Evolutionary conservation across 192 early-diverging fungal species (phyloP), one percentile per base, ranked within the genome.

Genomic region (Rhizophagus clarus): DNA sequence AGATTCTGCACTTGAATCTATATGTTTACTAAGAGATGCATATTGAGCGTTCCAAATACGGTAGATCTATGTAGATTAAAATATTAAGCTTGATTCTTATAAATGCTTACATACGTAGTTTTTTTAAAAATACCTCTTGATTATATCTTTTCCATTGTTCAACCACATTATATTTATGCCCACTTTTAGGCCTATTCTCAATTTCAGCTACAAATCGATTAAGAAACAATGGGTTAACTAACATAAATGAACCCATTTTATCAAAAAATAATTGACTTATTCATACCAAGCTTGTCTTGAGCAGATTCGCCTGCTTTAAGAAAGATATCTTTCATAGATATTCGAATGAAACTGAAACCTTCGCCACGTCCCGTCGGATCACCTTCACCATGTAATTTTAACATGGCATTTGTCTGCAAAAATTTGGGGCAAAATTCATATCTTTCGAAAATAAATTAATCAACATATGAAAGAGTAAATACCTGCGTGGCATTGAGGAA

Each of bases 291-390:
- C 84, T 93, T 92, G 64, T 96, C 95, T 74, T 95, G 92, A 14
- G 92, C 90, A 37, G 91, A 92, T 82, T 96, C 96, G 26, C 95
- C 95, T 14, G 92, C 89, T 26, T 95, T 87, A 81, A 97, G 87
- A 79, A 99, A 97, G 72, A 97, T 97, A 77, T 98, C 98, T 85
- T 97, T 98, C 96, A 98, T 98, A 17, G 94, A 95, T 28, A 95
- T 94, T 34, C 97, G 91, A 79, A 99, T 95, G 84, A 97, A 99
- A 88, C 97, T 98, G 80, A 99, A 98, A 11, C 96, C 98, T 80
- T 98, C 97, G 64, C 96, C 96, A 61, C 89, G 84, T 14, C 96
- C 98, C 0, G 97, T 97, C 8, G 98, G 98, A 85, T 99, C 98
- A 71, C 96, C 98, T n/a, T 93, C 93, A 24, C 98, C 98, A 81